A percentile compares a stretch with the other conserved stretches of the same genome.
Evolutionary conservation across 2,329 filamentous ascomycete genomes (phyloP).

Genomic region (Westerdykella aurantiaca): DNA sequence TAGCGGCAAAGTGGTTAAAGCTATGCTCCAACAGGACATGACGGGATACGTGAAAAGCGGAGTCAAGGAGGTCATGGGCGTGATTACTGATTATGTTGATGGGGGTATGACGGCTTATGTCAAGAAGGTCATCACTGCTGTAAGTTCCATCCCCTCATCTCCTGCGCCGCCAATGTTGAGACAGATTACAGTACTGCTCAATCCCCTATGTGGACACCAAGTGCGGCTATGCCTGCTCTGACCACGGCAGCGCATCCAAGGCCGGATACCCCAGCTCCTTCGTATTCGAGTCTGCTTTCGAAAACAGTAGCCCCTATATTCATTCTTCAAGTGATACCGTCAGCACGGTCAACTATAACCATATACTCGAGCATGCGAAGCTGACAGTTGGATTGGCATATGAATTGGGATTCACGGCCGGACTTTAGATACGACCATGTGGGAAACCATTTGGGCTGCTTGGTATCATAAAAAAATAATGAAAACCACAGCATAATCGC

Average conservation of each 20-base stretch:
- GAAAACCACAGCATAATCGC: no score
- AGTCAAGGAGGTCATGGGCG: constrained; percentile 76
- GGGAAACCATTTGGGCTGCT: no score
- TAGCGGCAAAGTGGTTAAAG: constrained; percentile 69
- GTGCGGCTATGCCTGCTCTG: constrained; percentile 79
- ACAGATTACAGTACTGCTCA: constrained; percentile 65
- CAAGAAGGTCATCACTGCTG: constrained; percentile 72
- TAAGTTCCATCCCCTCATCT: neutral
- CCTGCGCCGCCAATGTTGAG: neutral
- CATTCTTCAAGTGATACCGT: constrained; percentile 66
- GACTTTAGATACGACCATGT: no score
- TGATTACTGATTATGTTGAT: constrained; percentile 90
- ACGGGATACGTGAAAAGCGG: constrained; percentile 74
- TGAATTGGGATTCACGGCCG: constrained; percentile 67
- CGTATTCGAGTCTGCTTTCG: constrained; percentile 69
- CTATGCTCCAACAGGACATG: constrained; percentile 99
- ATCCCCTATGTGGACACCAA: constrained; percentile 84
- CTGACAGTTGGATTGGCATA: constrained; percentile 79
- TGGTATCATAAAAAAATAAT: no score
- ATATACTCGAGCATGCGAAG: constrained; percentile 86
- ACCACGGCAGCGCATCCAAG: constrained; percentile 68
- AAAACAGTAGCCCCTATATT: constrained; percentile 59
- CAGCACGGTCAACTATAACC: constrained; percentile 71
- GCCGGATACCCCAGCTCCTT: constrained; percentile 70
- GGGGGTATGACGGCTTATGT: constrained; percentile 78